Percentiles rank a stretch among this genome's conserved stretches.
phyloP scores from a whole-genome alignment of 805 yeast species.

The Pichia deserticola region DNA sequence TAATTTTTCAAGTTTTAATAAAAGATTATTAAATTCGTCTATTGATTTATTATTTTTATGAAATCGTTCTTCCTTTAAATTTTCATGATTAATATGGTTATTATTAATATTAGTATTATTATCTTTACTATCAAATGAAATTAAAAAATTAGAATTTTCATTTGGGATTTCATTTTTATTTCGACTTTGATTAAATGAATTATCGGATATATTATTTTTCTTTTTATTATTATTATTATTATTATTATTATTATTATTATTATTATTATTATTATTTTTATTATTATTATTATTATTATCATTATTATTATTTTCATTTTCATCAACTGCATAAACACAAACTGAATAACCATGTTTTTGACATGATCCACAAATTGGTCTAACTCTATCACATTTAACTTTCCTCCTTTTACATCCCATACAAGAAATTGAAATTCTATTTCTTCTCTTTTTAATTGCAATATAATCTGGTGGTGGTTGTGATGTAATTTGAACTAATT shows the following conservation, averaged over 20 bases:
- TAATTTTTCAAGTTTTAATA: conserved; percentile 2
- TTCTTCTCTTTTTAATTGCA: conserved; percentile 29
- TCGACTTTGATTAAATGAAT: too few species aligned
- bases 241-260: background rate
- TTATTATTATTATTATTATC: too few species aligned
- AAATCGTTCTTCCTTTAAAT: too few species aligned
- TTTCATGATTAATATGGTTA: too few species aligned
- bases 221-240: background rate
- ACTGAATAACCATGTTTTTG: background rate
- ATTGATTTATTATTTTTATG: too few species aligned
- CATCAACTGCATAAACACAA: conserved; percentile 7
- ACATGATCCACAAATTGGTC: conserved; percentile 31
- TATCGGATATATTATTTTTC: too few species aligned
- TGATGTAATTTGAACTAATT: conserved; percentile 8
- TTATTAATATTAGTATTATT: background rate
- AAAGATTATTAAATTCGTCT: conserved; percentile 3
- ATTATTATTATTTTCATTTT: background rate
- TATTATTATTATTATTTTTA: too few species aligned
- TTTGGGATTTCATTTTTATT: background rate
- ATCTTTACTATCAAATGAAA: background rate
- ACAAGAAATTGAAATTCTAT: conserved; percentile 38
- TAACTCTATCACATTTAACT: conserved; percentile 34
- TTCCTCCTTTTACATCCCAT: conserved; percentile 40
- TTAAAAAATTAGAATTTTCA: background rate
- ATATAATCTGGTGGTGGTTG: conserved; percentile 8